Base-by-base conservation (phyloP, 805 yeast genomes). In the Candida pseudoglaebosa region DNA sequence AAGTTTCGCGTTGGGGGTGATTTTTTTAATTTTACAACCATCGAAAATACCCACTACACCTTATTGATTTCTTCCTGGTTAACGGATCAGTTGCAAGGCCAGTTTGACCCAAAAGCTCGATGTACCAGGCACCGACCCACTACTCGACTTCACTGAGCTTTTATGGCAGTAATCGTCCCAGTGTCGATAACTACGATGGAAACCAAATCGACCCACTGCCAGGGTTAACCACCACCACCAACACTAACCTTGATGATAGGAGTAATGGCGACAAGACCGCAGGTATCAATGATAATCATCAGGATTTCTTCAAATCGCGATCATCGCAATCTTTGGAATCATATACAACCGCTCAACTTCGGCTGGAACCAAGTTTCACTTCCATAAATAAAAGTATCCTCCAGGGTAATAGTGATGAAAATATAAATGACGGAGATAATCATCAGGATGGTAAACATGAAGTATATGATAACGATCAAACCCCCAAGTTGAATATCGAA, bases 401-500 rank as follows among this genome's bases (percentile, higher is more conserved):
- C 9, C 15, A 26, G 9, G 9, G 9, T 21, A 9, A 9, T 7
- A 9, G 9, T 21, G 24, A 6, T 21, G 29, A 26, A 13, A 10
- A 6, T 6, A 26, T 26, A 12, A 5, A 5, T 6, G 29, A 26
- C 13, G 29, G 13, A 5, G n/a, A 5, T 13, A 26, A 10, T 10
- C 15, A 26, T 13, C n/a, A n/a, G n/a, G 29, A 26, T 10, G 29
- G 5, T 26, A 26, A 10, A 6, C 6, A 26, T 13, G 15, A 13
- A n/a, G n/a, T n/a, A 22, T 28, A 16, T 30, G 61, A 55, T 36
- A 44, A 55, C 28, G 68, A 60, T 30, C 52, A 47, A 10, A 66
- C 71, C 4, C 70, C 71, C 3, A 56, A 54, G 12, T 26, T 30
- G 33, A 30, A 17, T 9, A 12, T 30, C n/a, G 13, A 16, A 5